phyloP scores from a whole-genome alignment of 768 basidiomycete genomes.

The Pisolithus marmoratus region DNA sequence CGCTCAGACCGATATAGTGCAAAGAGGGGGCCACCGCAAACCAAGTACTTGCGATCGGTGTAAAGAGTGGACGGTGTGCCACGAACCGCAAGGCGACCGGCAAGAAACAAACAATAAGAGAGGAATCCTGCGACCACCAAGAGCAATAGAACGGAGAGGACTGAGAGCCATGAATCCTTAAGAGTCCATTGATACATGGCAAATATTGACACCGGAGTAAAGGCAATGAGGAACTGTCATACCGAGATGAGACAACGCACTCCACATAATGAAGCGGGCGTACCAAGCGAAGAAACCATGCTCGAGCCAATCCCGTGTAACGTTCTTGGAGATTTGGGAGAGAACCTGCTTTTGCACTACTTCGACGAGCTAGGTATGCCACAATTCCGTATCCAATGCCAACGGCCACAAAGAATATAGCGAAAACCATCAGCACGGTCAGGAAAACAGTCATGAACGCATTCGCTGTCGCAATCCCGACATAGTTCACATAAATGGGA shows the following conservation, averaged over 20 bases:
- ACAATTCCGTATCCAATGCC: constrained; percentile 45
- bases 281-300: constrained; percentile 67
- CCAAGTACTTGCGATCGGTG: constrained; percentile 31
- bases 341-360: constrained; percentile 15
- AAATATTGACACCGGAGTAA: constrained; percentile 71
- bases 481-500: constrained; percentile 73
- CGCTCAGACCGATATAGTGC: constrained; percentile 61
- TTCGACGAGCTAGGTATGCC: constrained; percentile 19
- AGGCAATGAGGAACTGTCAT: constrained; percentile 51
- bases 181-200: constrained; percentile 89
- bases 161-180: constrained; percentile 81
- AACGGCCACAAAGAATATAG: constrained; percentile 49
- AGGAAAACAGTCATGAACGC: constrained; percentile 90
- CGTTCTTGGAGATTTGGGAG: constrained; percentile 18
- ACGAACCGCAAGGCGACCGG: constrained; percentile 42
- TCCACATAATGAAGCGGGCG: constrained; percentile 21
- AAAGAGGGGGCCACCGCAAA: constrained; percentile 53
- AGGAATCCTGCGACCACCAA: constrained; percentile 46
- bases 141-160: constrained; percentile 69
- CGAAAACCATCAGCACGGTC: constrained; percentile 59
- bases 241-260: background rate
- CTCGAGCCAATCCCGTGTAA: constrained; percentile 44
- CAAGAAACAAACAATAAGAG: constrained; percentile 41
- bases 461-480: constrained; percentile 79
- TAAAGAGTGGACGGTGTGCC: constrained; percentile 34